Conservation (phyloP, 2,329 filamentous ascomycete genomes). For the Fusarium sp. region DNA sequence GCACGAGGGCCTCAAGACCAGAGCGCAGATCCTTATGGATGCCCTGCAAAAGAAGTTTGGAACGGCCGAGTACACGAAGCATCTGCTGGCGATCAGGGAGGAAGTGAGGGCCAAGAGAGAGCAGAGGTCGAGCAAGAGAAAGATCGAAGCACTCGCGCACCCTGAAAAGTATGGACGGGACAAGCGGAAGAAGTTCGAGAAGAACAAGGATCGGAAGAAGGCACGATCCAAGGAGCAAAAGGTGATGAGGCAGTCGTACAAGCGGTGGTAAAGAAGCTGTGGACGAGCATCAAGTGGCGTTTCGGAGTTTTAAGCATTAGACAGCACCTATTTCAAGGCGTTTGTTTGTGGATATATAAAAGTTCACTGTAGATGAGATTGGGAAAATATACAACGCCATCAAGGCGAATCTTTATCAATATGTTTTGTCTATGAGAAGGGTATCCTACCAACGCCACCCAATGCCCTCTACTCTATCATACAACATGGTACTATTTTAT, state of each 20-base stretch:
- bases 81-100: slow-evolving; percentile 79
- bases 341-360: slow-evolving; percentile 22
- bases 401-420: slow-evolving; percentile 4
- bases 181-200: slow-evolving; percentile 86
- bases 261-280: slow-evolving; percentile 50
- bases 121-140: slow-evolving; percentile 83
- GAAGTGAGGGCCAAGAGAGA: slow-evolving; percentile 78
- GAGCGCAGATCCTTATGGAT: slow-evolving; percentile 82
- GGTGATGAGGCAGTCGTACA: slow-evolving; percentile 78
- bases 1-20: slow-evolving; percentile 77
- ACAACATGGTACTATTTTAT: slow-evolving; percentile 14
- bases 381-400: slow-evolving; percentile 10
- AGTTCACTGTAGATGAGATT: slow-evolving; percentile 25
- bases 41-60: slow-evolving; percentile 88
- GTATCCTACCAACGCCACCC: slow-evolving; percentile 39
- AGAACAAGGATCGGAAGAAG: slow-evolving; percentile 86
- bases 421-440: slow-evolving; percentile 27
- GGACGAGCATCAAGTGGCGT: slow-evolving; percentile 45
- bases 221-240: slow-evolving; percentile 80
- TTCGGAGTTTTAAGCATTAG: slow-evolving; percentile 27
- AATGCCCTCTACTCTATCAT: slow-evolving; percentile 34
- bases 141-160: slow-evolving; percentile 85
- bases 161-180: slow-evolving; percentile 83
- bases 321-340: slow-evolving; percentile 33
- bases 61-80: slow-evolving; percentile 80